Percentiles rank a stretch among this genome's conserved stretches.
Conservation (phyloP, 208 protist species). For the Leishmania major region DNA sequence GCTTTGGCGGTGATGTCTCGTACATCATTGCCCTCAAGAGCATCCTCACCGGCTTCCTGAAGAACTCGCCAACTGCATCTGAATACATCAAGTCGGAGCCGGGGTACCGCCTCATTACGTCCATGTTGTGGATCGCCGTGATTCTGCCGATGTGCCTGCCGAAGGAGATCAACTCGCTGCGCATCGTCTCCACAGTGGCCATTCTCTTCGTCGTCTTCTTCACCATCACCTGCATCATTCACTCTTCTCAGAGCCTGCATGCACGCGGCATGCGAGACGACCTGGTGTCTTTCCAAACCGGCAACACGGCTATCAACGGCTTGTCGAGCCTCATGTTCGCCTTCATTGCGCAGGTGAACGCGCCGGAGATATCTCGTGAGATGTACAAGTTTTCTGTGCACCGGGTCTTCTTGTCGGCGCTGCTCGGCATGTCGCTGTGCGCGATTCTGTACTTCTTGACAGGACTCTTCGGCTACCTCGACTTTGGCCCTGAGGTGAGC, state of each 20-base stretch:
- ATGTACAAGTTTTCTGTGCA: conserved; percentile 53
- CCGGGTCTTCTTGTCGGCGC: conserved; percentile 47
- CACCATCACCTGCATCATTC: conserved; percentile 58
- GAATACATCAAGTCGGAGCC: conserved; percentile 23
- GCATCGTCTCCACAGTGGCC: conserved; percentile 62
- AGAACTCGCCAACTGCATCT: conserved; percentile 12
- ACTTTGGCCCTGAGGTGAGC: conserved; percentile 57
- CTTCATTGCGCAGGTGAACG: conserved; percentile 69
- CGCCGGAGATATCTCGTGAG: conserved; percentile 60
- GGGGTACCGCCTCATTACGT: conserved; percentile 50
- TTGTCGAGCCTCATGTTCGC: conserved; percentile 35
- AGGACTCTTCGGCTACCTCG: conserved; percentile 84
- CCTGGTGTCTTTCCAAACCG: conserved; percentile 49
- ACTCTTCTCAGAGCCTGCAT: conserved; percentile 38
- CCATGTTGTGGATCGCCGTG: conserved; percentile 51
- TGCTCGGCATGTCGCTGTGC: conserved; percentile 50
- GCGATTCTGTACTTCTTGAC: conserved; percentile 66
- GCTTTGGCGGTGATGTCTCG: conserved; percentile 58
- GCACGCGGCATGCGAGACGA: conserved; percentile 36
- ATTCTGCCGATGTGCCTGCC: conserved; percentile 44
- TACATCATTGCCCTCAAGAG: conserved; percentile 67
- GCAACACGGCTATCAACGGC: conserved; percentile 56
- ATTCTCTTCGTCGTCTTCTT: conserved; percentile 78
- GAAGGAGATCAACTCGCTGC: conserved; percentile 84
- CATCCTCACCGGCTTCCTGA: conserved; percentile 43